Evolutionary conservation across 805 yeast species (phyloP), one percentile per base, ranked within the genome.

Genomic region (Metschnikowia shivogae): DNA sequence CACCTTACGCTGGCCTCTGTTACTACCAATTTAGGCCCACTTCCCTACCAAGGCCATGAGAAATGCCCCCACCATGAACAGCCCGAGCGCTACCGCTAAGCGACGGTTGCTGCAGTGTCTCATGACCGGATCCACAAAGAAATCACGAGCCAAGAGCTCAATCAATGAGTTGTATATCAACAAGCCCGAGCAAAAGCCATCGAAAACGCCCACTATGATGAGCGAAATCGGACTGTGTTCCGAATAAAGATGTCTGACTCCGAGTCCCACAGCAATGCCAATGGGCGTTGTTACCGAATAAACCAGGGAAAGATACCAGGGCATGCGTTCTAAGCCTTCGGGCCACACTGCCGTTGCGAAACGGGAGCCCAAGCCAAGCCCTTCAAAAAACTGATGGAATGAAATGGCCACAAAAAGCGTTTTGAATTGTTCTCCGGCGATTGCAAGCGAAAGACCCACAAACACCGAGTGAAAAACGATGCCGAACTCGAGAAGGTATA

Each of bases 91-190:
- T 33, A 54, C 47, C 11, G 79, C 43, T 77, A 77, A 77, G 46
- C 65, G 77, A 48, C 67, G 70, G 39, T 78, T 67, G 1, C 83
- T 80, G 31, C 63, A 66, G n/a, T 66, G 83, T 55, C 80, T 80
- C 60, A 85, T 81, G 53, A 79, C 84, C 73, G 77, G 84, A 73
- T 59, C 73, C 77, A 46, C 30, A 24, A 82, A 66, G 56, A 84
- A 81, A 54, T 87, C 95, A 54, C 81, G 83, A 3, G 92, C 93
- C 82, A 86, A 77, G 46, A 86, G 67, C 61, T 86, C 95, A 10
- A 86, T 86, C 36, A 86, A 60, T 45, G 90, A 88, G 20, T 89
- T 83, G 64, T 86, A 87, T 26, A 86, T 68, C 55, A 87, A 69
- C 45, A 87, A 82, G 39, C 96, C 96, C 0, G 92, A 75, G 26